Conservation (phyloP, 1,284 basidiomycete species). For the Irpex rosettiformis region DNA sequence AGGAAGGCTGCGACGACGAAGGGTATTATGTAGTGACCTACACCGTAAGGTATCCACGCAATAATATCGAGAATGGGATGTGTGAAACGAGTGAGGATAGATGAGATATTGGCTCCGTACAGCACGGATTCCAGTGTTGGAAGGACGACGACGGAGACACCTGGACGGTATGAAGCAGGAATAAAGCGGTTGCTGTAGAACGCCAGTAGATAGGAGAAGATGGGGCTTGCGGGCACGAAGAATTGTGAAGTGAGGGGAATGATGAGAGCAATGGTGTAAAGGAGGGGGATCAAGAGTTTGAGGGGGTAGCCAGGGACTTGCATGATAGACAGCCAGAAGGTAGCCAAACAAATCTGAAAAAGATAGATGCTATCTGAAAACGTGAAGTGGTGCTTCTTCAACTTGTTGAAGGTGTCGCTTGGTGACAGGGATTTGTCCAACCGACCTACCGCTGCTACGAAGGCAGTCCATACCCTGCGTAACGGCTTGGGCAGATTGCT, state of each 20-base stretch:
- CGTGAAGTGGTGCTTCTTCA: slow-evolving; percentile 61
- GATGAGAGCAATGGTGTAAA: slow-evolving; percentile 69
- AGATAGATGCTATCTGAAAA: slow-evolving; percentile 59
- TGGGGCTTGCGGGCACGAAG: slow-evolving; percentile 85
- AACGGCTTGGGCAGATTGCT: slow-evolving; percentile 21
- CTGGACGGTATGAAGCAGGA: slow-evolving; percentile 69
- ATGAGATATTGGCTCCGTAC: slow-evolving; percentile 96
- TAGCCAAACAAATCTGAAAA: slow-evolving; percentile 62
- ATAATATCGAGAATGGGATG: slow-evolving; percentile 90
- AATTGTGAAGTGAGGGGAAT: slow-evolving; percentile 92
- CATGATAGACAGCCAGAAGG: slow-evolving; percentile 82
- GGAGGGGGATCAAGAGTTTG: slow-evolving; percentile 79
- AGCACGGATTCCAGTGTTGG: slow-evolving; percentile 93
- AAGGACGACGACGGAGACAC: slow-evolving; percentile 88
- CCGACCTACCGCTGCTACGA: slow-evolving; percentile 58
- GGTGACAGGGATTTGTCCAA: slow-evolving; percentile 80
- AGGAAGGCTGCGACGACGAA: slow-evolving; percentile 77
- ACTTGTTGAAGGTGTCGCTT: slow-evolving; percentile 58
- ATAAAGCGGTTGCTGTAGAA: slow-evolving; percentile 90
- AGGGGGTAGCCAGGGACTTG: slow-evolving; percentile 63
- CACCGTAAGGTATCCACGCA: slow-evolving; percentile 96
- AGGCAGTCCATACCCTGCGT: slow-evolving; percentile 41
- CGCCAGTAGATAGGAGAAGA: slow-evolving; percentile 82
- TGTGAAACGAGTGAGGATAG: slow-evolving; percentile 92
- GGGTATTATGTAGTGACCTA: slow-evolving; percentile 85